Evolutionary conservation across 257 asterid genomes (phyloP).

Genomic region (Nicotiana paniculata): DNA sequence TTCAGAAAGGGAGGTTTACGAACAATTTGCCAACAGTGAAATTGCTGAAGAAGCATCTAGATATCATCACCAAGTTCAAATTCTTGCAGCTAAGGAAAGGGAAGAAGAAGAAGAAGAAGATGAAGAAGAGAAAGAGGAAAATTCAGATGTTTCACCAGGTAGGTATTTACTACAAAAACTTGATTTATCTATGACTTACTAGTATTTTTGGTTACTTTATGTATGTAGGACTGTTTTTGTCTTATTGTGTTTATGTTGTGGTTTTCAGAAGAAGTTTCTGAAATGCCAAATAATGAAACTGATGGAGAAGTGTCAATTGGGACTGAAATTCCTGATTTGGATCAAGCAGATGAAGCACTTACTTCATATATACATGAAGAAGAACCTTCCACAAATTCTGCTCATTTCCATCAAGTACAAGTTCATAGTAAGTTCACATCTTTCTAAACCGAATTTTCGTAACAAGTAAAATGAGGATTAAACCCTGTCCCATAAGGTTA

Average conservation of each 20-base stretch:
- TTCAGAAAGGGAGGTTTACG: conserved; percentile 10
- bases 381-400: conserved; percentile 31
- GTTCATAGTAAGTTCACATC: conserved; percentile 36
- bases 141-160: conserved; percentile 19
- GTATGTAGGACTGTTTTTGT: background rate
- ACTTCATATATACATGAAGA: conserved; percentile 28
- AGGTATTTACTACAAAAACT: conserved; percentile 19
- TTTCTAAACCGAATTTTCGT: background rate
- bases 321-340: conserved; percentile 92
- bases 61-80: conserved; percentile 22
- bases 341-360: conserved; percentile 39
- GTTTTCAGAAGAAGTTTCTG: conserved; percentile 48
- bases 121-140: conserved; percentile 23
- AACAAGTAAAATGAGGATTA: background rate
- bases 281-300: conserved; percentile 43
- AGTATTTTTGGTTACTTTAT: background rate
- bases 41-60: conserved; percentile 7
- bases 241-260: conserved; percentile 12
- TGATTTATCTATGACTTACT: background rate
- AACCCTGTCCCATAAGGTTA: background rate
- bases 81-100: conserved; percentile 3
- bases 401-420: conserved; percentile 17
- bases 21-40: background rate
- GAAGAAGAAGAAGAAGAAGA: background rate
- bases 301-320: conserved; percentile 96